Evolutionary conservation across 2,329 filamentous ascomycete species (phyloP).

Genomic region (Tetracladium maxilliforme): DNA sequence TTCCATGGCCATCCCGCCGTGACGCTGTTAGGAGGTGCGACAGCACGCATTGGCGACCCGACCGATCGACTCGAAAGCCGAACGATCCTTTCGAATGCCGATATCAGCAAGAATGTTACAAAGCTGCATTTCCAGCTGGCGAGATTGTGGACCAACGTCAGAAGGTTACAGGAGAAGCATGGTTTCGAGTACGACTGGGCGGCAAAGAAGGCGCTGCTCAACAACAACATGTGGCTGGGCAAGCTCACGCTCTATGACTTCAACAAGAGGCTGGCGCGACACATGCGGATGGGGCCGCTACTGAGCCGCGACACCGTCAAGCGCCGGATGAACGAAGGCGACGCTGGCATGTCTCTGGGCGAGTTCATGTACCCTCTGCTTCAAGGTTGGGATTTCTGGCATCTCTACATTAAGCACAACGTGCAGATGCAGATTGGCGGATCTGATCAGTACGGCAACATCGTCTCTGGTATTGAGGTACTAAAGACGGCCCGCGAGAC

Average conservation of each 20-base stretch:
- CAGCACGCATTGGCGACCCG: constrained; percentile 66
- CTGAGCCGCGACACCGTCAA: constrained; percentile 79
- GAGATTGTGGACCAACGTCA: constrained; percentile 61
- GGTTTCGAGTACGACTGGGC: constrained; percentile 53
- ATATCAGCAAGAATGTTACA: constrained; percentile 47
- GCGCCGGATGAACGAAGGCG: constrained; percentile 66
- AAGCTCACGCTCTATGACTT: constrained; percentile 60
- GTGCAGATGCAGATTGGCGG: constrained; percentile 85
- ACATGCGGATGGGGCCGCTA: constrained; percentile 73
- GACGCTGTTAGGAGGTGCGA: constrained; percentile 58
- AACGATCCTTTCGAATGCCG: constrained; percentile 30
- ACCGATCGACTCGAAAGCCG: constrained; percentile 53
- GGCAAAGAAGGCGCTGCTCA: constrained; percentile 53
- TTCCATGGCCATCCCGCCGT: constrained; percentile 56
- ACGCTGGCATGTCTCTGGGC: constrained; percentile 87
- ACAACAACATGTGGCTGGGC: constrained; percentile 79
- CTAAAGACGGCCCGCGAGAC: constrained; percentile 46
- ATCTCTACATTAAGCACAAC: constrained; percentile 53
- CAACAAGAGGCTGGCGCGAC: constrained; percentile 55
- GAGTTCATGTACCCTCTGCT: constrained; percentile 90
- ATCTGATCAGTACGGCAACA: constrained; percentile 94
- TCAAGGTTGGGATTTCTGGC: constrained; percentile 95
- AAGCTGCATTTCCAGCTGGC: constrained; percentile 57
- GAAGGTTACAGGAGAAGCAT: constrained; percentile 46
- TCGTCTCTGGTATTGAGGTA: constrained; percentile 75